phyloP scores from a whole-genome alignment of 1,139 yeast species.

The Geotrichum phurueaensis region DNA sequence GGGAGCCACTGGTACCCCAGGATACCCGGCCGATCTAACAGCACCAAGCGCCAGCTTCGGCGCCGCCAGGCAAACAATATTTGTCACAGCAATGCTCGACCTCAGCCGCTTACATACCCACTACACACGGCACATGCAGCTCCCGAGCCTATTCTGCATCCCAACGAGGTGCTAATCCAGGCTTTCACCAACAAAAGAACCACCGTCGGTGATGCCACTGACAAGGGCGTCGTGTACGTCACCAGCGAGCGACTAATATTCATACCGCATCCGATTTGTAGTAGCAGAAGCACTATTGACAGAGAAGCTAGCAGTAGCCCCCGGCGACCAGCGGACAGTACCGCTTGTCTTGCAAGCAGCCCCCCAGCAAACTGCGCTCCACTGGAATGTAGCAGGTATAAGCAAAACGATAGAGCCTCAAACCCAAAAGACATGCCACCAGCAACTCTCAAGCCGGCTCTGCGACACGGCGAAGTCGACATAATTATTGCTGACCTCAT shows the following conservation, averaged over 20 bases:
- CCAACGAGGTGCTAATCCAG: constrained; percentile 7
- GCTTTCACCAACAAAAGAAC: not conserved
- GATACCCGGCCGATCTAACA: not conserved
- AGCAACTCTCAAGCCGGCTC: not conserved
- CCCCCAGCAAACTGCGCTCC: not conserved
- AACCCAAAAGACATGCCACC: not conserved
- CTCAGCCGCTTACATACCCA: not conserved
- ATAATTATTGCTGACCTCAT: not conserved
- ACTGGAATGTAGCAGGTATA: not conserved
- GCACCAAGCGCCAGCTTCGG: not conserved
- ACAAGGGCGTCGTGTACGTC: not conserved
- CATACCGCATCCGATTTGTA: not conserved
- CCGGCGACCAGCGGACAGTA: not conserved
- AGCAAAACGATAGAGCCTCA: not conserved
- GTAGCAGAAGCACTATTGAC: not conserved
- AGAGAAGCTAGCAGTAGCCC: not conserved
- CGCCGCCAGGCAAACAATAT: not conserved
- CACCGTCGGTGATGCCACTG: not conserved
- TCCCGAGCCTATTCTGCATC: constrained; percentile 2
- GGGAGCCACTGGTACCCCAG: not conserved
- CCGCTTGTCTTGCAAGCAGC: not conserved
- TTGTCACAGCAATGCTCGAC: not conserved
- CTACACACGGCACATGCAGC: not conserved
- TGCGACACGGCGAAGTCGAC: constrained; percentile 1
- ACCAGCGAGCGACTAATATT: constrained; percentile 4